Conservation (phyloP, 306 rosid species). For the Datisca glomerata region DNA sequence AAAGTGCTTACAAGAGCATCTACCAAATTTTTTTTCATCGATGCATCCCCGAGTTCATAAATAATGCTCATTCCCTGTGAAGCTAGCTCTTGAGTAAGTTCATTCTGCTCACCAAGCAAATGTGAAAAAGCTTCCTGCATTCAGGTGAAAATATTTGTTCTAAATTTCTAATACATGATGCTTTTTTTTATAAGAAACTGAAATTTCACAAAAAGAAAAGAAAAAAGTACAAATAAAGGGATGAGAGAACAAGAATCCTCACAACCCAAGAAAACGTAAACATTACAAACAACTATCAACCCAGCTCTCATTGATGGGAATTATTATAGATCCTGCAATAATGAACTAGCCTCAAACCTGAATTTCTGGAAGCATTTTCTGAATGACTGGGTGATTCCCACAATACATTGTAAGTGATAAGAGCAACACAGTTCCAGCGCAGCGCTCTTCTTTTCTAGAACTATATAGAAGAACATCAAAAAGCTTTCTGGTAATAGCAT, state of each 20-base stretch:
- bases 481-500: slow-evolving; percentile 64
- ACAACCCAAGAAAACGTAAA: background rate
- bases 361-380: slow-evolving; percentile 86
- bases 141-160: too few relatives aligned
- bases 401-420: slow-evolving; percentile 86
- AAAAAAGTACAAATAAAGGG: too few relatives aligned
- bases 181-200: too few relatives aligned
- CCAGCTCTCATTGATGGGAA: background rate
- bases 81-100: slow-evolving; percentile 93
- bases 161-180: too few relatives aligned
- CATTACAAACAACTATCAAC: background rate
- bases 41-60: slow-evolving; percentile 85
- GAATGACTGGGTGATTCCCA: slow-evolving; percentile 64
- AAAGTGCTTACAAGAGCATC: slow-evolving; percentile 77
- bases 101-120: slow-evolving; percentile 88
- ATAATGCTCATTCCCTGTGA: slow-evolving; percentile 99
- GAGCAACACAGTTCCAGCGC: slow-evolving; percentile 95
- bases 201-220: too few relatives aligned
- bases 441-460: slow-evolving; percentile 91
- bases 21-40: slow-evolving; percentile 78
- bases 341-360: slow-evolving; percentile 45
- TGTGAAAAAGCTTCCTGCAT: slow-evolving; percentile 95
- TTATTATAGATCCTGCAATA: background rate
- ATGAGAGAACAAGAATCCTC: background rate
- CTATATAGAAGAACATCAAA: slow-evolving; percentile 83